Base-by-base conservation (phyloP, 257 asterid genomes). In the Solanum virginianum region DNA sequence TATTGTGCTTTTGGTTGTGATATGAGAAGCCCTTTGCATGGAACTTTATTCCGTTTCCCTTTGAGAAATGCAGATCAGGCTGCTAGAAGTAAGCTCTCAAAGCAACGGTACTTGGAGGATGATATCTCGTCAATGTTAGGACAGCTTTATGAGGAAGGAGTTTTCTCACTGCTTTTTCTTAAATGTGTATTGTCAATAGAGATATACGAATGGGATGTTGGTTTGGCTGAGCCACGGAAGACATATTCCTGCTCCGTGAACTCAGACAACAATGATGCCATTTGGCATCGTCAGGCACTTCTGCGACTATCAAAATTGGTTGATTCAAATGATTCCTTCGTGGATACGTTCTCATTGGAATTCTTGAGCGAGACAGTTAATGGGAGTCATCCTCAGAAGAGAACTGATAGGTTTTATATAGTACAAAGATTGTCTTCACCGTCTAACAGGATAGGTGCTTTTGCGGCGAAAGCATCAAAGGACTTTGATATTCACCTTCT, bases 11-110 rank as follows among this genome's bases (percentile, higher is more conserved):
- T 94, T 89, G 98, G 97, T 68, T 96, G 99, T 88, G 98, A 96
- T 92, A 96, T 96, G 99, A 89, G 84, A 91, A 91, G 85, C 90
- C 92, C 98, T 89, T 92, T 93, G 92, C 83, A 68, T 85, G 99
- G 99, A 92, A 96, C 98, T 90, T 91, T 96, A 90, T 96, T 96
- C 89, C 99, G 98, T 87, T 96, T 94, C 88, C 99, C 99, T 88
- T 88, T 96, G 94, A 96, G 99, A 93, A 92, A 91, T 90, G 90
- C 90, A 84, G 92, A 92, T 80, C 99, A 93, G 91, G 98, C 98
- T 90, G 91, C 93, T 89, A 87, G 87, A 85, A 96, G 99, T 92
- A 90, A 90, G 89, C 99, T 96, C 88, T 96, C 99, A 85, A 96
- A 91, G 90, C 99, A 96, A 92, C 91, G 94, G 83, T 96, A 96